Conservation (phyloP, 2,329 filamentous ascomycete genomes). For the Sporothrix variecibatus region DNA sequence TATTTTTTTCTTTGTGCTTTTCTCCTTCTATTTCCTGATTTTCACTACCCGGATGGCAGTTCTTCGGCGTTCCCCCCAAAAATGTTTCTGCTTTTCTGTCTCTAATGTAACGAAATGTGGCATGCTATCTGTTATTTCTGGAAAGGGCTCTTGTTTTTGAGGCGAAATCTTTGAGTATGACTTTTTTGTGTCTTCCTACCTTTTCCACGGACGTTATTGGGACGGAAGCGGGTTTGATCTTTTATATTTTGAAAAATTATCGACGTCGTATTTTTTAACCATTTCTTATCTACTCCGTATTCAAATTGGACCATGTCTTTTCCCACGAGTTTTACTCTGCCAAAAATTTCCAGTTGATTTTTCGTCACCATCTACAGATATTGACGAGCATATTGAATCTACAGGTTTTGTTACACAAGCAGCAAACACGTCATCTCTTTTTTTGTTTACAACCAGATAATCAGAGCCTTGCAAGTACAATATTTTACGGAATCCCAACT, state of each 20-base stretch:
- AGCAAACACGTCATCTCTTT: neutral
- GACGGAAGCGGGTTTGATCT: neutral
- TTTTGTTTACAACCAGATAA: too few species aligned
- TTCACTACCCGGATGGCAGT: neutral
- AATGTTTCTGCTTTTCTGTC: neutral
- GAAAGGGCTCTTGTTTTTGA: neutral
- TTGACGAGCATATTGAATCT: neutral
- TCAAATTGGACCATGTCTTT: neutral
- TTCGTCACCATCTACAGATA: neutral
- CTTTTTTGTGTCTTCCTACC: neutral
- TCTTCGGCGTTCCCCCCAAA: neutral
- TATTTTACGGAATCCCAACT: neutral
- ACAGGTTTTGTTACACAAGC: neutral
- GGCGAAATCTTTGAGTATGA: neutral
- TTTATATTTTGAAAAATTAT: neutral
- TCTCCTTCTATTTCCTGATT: neutral
- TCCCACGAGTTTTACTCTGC: neutral
- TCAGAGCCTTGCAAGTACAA: too few species aligned
- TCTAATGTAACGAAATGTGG: conserved; percentile 13
- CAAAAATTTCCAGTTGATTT: neutral
- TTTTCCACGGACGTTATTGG: neutral
- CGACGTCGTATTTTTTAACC: neutral
- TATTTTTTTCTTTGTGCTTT: neutral
- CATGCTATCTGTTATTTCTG: neutral
- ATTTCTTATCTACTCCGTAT: neutral